Percentiles rank a stretch among this genome's conserved stretches.
Evolutionary conservation across 2,329 filamentous ascomycete species (phyloP).

Genomic region (Arthrobotrys sinensis): DNA sequence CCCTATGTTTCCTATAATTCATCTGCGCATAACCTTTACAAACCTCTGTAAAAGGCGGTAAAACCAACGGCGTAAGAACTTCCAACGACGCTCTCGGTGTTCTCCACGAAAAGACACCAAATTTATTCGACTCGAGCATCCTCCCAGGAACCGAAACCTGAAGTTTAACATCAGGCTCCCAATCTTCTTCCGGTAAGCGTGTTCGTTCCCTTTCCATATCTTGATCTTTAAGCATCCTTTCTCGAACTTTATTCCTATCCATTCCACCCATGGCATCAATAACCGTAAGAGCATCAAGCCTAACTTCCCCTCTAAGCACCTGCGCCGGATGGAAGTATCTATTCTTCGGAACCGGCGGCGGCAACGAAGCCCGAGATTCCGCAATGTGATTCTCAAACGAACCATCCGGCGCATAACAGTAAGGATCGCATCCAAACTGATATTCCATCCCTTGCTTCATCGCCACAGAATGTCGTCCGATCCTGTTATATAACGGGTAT

Average conservation of each 20-base stretch:
- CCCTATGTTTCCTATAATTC: slow-evolving; percentile 12
- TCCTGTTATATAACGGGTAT: not conserved
- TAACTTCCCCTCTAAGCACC: slow-evolving; percentile 19
- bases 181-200: slow-evolving; percentile 33
- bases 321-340: slow-evolving; percentile 31
- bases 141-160: slow-evolving; percentile 2
- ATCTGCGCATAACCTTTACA: slow-evolving; percentile 19
- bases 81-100: slow-evolving; percentile 2
- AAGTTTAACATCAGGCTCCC: slow-evolving; percentile 1
- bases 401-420: slow-evolving; percentile 23
- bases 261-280: not conserved
- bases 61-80: not conserved
- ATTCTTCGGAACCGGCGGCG: slow-evolving; percentile 2
- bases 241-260: slow-evolving; percentile 1
- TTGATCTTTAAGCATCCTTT: not conserved
- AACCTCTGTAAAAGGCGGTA: slow-evolving; percentile 13
- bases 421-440: not conserved
- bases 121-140: slow-evolving; percentile 3
- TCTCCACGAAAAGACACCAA: slow-evolving; percentile 37
- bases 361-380: not conserved
- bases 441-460: not conserved
- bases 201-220: not conserved
- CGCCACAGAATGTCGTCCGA: not conserved
- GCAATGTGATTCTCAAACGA: not conserved
- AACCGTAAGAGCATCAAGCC: slow-evolving; percentile 26